These are phyloP conservation scores for Forsythia viridissima DNA, from an alignment of 257 asterid species.

Conservation along the genomic window DNA sequence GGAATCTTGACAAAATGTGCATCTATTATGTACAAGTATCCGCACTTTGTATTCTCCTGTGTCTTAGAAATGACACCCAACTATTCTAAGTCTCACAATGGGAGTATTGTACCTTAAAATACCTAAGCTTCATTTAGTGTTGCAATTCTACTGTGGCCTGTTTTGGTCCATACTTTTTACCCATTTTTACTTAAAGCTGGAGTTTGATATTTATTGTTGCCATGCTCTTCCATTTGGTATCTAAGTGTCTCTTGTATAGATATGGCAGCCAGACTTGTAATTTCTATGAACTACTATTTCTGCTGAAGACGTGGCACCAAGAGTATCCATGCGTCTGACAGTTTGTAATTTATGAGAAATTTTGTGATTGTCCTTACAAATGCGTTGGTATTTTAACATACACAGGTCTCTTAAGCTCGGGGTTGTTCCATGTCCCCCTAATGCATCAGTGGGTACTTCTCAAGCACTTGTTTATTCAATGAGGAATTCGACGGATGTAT, in stretches of 20 bases:
- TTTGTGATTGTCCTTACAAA: slow-evolving; percentile 7
- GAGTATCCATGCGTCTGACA: slow-evolving; percentile 6
- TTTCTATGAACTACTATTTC: neutral
- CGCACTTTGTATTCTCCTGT: neutral
- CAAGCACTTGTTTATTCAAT: slow-evolving; percentile 45
- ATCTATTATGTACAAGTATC: neutral
- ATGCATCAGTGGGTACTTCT: slow-evolving; percentile 44
- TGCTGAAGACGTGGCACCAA: slow-evolving; percentile 14
- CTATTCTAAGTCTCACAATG: slow-evolving; percentile 11
- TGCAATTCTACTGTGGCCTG: neutral
- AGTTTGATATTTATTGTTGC: neutral
- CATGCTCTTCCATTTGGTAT: neutral
- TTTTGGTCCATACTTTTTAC: neutral
- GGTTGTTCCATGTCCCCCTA: slow-evolving; percentile 49
- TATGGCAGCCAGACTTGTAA: neutral
- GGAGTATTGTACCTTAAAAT: neutral
- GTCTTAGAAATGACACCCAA: neutral
- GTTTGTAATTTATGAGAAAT: slow-evolving; percentile 11
- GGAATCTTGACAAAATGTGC: neutral
- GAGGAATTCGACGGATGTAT: slow-evolving; percentile 59
- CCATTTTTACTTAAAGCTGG: neutral
- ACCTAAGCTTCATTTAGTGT: slow-evolving; percentile 1
- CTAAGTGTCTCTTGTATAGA: neutral
- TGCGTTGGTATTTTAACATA: neutral
- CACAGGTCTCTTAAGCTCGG: slow-evolving; percentile 87